These are phyloP conservation scores for Nicotiana knightiana DNA, from an alignment of 257 asterid species.

Conservation along the genomic window DNA sequence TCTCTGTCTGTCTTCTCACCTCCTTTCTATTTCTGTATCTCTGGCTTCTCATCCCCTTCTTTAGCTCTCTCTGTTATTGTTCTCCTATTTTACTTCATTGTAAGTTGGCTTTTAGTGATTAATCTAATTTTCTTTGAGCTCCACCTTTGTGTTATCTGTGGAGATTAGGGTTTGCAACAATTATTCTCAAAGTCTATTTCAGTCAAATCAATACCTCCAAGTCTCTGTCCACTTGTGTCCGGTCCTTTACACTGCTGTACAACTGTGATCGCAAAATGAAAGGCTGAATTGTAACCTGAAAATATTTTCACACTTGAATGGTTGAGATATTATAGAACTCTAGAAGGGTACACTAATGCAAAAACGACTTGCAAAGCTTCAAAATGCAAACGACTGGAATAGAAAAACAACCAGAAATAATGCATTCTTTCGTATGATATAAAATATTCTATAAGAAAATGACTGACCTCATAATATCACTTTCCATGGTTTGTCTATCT, in stretches of 20 bases:
- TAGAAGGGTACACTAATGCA: neutral
- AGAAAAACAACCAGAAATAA: neutral
- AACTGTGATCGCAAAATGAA: constrained; percentile 78
- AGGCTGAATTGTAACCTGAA: constrained; percentile 77
- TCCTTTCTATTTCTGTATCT: too few relatives aligned
- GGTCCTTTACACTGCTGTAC: constrained; percentile 86
- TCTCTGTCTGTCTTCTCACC: too few relatives aligned
- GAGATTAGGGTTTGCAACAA: too few relatives aligned
- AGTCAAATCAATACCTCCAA: constrained; percentile 54
- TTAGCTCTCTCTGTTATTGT: too few relatives aligned
- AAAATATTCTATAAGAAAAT: neutral
- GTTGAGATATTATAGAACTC: neutral
- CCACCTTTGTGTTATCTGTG: too few relatives aligned
- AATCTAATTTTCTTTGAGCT: too few relatives aligned
- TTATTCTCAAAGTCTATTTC: neutral
- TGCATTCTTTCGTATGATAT: neutral
- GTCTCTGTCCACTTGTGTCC: constrained; percentile 97
- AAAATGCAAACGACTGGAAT: neutral
- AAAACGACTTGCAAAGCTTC: neutral
- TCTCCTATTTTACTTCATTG: too few relatives aligned
- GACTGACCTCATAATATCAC: neutral
- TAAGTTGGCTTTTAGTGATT: too few relatives aligned
- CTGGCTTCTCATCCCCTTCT: too few relatives aligned
- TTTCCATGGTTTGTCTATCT: neutral
- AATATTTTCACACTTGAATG: neutral